Evolutionary conservation across 768 basidiomycete species (phyloP).

Genomic region (Serendipita sp.): DNA sequence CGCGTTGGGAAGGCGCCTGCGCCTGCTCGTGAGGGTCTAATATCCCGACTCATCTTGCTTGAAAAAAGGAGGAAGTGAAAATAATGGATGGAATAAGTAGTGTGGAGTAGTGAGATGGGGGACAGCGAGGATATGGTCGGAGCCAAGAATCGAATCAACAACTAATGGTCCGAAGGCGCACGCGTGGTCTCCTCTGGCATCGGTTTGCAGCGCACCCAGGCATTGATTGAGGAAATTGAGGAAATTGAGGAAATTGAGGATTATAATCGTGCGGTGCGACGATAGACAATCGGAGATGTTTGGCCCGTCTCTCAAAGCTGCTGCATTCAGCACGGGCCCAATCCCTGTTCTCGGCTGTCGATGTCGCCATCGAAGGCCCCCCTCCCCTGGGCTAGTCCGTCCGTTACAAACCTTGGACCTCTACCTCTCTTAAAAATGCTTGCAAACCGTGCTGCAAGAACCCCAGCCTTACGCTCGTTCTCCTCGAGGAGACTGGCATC

Average conservation of each 20-base stretch:
- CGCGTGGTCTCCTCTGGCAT: not conserved
- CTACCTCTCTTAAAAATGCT: not conserved
- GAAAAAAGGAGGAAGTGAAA: not conserved
- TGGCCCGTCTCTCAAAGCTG: no score
- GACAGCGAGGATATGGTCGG: not conserved
- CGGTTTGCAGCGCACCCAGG: no score
- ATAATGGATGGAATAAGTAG: not conserved
- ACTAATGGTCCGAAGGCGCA: slow-evolving; percentile 5
- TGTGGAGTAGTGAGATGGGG: not conserved
- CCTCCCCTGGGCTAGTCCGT: no score
- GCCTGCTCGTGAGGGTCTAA: not conserved
- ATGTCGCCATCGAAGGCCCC: not conserved
- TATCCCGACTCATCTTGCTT: not conserved
- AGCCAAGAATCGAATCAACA: slow-evolving; percentile 11
- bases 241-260: no score
- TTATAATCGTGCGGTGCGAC: no score
- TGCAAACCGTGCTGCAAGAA: not conserved
- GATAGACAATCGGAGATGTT: no score
- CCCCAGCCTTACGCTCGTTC: not conserved
- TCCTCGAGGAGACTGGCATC: slow-evolving; percentile 8
- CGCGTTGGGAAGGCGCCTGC: not conserved
- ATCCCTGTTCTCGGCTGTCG: not conserved
- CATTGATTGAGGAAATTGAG: no score
- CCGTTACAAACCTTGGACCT: not conserved
- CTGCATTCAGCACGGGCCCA: not conserved